Percentiles rank a stretch among this genome's conserved stretches.
Conservation (phyloP, 192 early-diverging fungal genomes). For the Coemansia sp. region DNA sequence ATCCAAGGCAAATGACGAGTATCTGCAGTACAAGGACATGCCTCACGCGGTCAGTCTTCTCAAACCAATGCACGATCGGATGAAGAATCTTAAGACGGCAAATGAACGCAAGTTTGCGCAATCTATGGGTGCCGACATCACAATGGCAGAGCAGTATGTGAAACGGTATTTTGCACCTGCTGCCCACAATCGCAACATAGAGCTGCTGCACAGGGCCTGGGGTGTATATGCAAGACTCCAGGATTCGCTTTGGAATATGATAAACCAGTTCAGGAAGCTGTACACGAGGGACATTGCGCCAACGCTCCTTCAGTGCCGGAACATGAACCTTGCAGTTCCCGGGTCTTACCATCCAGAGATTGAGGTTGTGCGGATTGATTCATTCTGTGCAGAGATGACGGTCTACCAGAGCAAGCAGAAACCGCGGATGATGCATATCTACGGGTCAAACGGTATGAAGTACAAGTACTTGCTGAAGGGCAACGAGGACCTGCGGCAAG, state of each 20-base stretch:
- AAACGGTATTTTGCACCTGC: slow-evolving; percentile 58
- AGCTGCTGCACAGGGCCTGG: background rate
- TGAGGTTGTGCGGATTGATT: slow-evolving; percentile 77
- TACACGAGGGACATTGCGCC: slow-evolving; percentile 76
- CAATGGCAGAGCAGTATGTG: slow-evolving; percentile 85
- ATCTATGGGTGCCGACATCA: slow-evolving; percentile 81
- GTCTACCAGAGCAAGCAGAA: slow-evolving; percentile 92
- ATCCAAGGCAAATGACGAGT: slow-evolving; percentile 81
- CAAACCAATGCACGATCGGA: slow-evolving; percentile 79
- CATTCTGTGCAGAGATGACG: slow-evolving; percentile 74
- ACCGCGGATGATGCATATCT: slow-evolving; percentile 80
- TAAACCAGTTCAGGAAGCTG: background rate
- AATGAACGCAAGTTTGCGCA: slow-evolving; percentile 91
- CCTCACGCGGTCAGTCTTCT: slow-evolving; percentile 89
- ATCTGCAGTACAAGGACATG: slow-evolving; percentile 76
- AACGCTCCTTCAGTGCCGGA: slow-evolving; percentile 74
- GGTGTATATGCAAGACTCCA: background rate
- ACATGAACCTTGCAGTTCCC: slow-evolving; percentile 89
- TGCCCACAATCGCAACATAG: slow-evolving; percentile 17
- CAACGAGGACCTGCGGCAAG: slow-evolving; percentile 95
- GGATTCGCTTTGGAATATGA: background rate
- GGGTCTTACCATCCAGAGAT: slow-evolving; percentile 83
- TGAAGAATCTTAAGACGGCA: slow-evolving; percentile 73
- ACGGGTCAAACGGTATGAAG: slow-evolving; percentile 83
- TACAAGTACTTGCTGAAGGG: slow-evolving; percentile 93